Conservation (phyloP, 352 stramenopile genomes). For the Lagenidium sp. region DNA sequence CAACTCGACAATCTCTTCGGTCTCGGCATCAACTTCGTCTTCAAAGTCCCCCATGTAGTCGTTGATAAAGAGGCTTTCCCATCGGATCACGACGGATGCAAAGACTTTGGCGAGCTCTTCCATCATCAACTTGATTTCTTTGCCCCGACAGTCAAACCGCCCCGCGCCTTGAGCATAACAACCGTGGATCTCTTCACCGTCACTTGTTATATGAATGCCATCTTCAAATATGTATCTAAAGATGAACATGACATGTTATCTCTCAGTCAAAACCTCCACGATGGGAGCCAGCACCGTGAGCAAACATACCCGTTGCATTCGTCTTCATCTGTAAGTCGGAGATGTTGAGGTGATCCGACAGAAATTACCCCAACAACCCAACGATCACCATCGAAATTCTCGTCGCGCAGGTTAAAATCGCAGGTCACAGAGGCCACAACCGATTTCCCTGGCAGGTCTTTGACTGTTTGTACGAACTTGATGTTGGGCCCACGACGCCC, state of each 20-base stretch:
- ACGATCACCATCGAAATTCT: constrained; percentile 30
- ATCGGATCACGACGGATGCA: constrained; percentile 57
- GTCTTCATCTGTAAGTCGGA: constrained; percentile 36
- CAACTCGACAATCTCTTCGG: constrained; percentile 8
- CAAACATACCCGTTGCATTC: constrained; percentile 42
- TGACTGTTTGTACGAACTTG: constrained; percentile 42
- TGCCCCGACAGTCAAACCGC: constrained; percentile 39
- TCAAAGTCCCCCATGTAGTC: constrained; percentile 32
- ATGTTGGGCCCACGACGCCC: constrained; percentile 25
- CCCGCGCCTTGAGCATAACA: constrained; percentile 45
- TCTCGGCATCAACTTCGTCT: constrained; percentile 6
- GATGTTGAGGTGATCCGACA: constrained; percentile 27
- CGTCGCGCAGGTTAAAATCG: constrained; percentile 30
- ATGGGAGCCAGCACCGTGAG: background rate
- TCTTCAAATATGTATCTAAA: constrained; percentile 49
- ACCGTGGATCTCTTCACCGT: constrained; percentile 30
- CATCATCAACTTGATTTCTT: constrained; percentile 32
- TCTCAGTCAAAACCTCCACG: background rate
- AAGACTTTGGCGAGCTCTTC: constrained; percentile 52
- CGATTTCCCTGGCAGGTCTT: constrained; percentile 36
- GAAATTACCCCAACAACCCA: constrained; percentile 45
- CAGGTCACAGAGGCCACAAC: constrained; percentile 36
- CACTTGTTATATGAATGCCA: constrained; percentile 17
- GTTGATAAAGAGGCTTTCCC: constrained; percentile 65
- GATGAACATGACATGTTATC: background rate